Conservation (phyloP, 805 yeast genomes). For the Ogataea parapolymorpha region DNA sequence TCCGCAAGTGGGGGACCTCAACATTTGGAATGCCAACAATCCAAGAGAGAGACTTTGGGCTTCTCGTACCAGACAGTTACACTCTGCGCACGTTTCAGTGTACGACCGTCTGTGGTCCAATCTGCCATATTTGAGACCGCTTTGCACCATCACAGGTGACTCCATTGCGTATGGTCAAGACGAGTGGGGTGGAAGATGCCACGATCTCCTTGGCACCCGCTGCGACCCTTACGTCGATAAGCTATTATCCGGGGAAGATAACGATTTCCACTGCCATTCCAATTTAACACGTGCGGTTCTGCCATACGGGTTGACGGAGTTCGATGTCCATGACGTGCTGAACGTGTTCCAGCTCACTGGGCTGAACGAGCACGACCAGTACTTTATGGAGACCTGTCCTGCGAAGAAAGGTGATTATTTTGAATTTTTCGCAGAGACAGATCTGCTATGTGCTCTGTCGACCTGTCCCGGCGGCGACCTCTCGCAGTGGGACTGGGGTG, state of each 20-base stretch:
- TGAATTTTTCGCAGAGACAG: conserved; percentile 66
- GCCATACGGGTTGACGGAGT: conserved; percentile 60
- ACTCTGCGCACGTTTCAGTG: conserved; percentile 58
- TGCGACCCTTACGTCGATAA: conserved; percentile 70
- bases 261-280: conserved; percentile 66
- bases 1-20: conserved; percentile 69
- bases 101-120: conserved; percentile 64
- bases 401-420: conserved; percentile 57
- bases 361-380: conserved; percentile 59
- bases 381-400: conserved; percentile 70
- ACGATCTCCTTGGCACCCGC: conserved; percentile 64
- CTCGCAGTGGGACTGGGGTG: conserved; percentile 72
- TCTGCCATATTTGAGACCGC: conserved; percentile 61
- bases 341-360: conserved; percentile 72
- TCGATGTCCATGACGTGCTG: conserved; percentile 65
- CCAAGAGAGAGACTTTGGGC: conserved; percentile 71
- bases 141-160: conserved; percentile 62
- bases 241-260: conserved; percentile 59
- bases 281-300: conserved; percentile 57
- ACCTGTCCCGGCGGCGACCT: conserved; percentile 73
- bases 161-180: conserved; percentile 56
- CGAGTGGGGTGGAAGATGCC: conserved; percentile 64
- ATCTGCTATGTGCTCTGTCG: conserved; percentile 58
- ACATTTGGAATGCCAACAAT: conserved; percentile 59
- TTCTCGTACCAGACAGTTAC: conserved; percentile 62